Base-by-base conservation (phyloP, 1,284 basidiomycete genomes). In the Cutaneotrichosporon arboriforme region DNA sequence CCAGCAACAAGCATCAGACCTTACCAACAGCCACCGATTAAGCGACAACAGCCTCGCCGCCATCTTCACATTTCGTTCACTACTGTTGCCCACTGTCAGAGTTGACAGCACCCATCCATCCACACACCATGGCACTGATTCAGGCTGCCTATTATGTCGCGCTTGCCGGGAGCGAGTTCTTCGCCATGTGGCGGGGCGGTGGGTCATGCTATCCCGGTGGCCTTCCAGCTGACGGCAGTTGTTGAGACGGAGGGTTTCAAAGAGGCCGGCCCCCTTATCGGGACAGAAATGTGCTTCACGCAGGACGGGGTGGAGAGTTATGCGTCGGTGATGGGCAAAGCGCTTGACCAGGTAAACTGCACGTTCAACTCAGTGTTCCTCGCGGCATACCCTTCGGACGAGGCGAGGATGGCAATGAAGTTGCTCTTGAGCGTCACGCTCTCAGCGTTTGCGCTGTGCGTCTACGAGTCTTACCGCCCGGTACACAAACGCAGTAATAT, bases 281-380 rank as follows among this genome's bases (percentile, higher is more conserved):
- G 7, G 2, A 47, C 53, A 0, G 35, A 26, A 8, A 18, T 20
- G 17, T 55, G 54, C 50, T 55, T 51, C 34, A 4, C 26, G 20
- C 36, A 52, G 17, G 41, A 41, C 4, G 46, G 46, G 1, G 26
- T 46, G 22, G 22, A 22, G 37, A 17, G 13, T 12, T 55, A 55
- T 18, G 26, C 26, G 26, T 42, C 46, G 10, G 17, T 39, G 18
- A 41, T 55, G 8, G 42, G 42, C 1, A 15, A 15, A 9, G 8
- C 18, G 10, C 13, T 55, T 10, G 31, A 55, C 50, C 26, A 40
- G n/a, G 4, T 49, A 14, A 37, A 45, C n/a, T 55, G 54, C 54
- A 21, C 26, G 8, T 36, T 55, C 33, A 55, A 55, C 54, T 15
- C 38, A 20, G 18, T 52, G 34, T 55, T 55, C 37, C 21, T 37